Evolutionary conservation across 208 protist genomes (phyloP).

Genomic region (Angomonas ambiguus): DNA sequence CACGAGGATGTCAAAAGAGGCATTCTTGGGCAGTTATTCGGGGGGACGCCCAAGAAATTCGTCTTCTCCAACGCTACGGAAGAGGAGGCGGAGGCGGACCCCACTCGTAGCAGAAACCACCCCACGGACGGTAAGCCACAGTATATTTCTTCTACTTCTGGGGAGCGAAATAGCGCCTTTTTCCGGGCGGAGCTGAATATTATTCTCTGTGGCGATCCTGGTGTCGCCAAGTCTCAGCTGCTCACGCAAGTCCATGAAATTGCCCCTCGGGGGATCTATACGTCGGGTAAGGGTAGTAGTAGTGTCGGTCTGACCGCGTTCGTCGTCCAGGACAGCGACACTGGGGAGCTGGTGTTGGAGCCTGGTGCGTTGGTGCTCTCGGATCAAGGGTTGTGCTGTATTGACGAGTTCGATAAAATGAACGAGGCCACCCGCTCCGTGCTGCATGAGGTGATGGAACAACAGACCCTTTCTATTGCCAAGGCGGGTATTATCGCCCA

Average conservation of each 20-base stretch:
- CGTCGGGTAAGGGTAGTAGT: conserved; percentile 97
- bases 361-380: conserved; percentile 97
- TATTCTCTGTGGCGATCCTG: conserved; percentile 98
- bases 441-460: conserved; percentile 99
- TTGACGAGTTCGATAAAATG: conserved; percentile 99
- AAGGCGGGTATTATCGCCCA: conserved; percentile 99
- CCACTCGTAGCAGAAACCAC: background rate
- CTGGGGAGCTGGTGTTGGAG: conserved; percentile 98
- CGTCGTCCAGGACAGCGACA: conserved; percentile 96
- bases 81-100: background rate
- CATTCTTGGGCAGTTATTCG: conserved; percentile 98
- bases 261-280: conserved; percentile 98
- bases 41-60: conserved; percentile 94
- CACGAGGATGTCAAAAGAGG: conserved; percentile 99
- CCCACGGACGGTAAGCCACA: too few species aligned
- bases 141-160: background rate
- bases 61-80: conserved; percentile 21
- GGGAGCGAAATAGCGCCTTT: conserved; percentile 39
- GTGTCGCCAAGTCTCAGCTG: conserved; percentile 99
- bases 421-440: conserved; percentile 96
- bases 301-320: conserved; percentile 99
- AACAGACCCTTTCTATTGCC: conserved; percentile 99
- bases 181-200: conserved; percentile 98
- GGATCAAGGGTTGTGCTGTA: conserved; percentile 99
- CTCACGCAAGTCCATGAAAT: conserved; percentile 98